Evolutionary conservation across 495 filamentous ascomycete genomes (phyloP).

Genomic region (Emericellopsis terricola): DNA sequence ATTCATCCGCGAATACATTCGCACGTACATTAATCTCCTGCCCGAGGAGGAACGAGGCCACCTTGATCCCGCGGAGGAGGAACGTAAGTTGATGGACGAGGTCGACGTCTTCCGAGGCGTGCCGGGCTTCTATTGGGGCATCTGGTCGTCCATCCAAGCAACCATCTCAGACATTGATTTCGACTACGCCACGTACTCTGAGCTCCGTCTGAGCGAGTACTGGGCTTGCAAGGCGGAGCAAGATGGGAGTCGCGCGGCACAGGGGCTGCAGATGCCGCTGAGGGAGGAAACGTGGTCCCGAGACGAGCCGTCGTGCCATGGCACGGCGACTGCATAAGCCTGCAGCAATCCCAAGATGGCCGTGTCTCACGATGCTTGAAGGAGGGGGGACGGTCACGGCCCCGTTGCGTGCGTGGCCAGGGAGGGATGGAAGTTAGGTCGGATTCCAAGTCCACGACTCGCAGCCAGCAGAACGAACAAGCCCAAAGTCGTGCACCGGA

Average conservation of each 20-base stretch:
- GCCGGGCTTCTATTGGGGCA: conserved; percentile 79
- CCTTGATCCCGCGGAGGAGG: conserved; percentile 42
- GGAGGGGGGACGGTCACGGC: neutral
- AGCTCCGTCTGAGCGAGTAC: conserved; percentile 78
- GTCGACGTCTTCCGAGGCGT: conserved; percentile 79
- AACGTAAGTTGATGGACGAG: conserved; percentile 43
- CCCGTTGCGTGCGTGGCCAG: neutral
- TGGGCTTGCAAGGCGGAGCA: conserved; percentile 77
- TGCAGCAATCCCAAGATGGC: no score
- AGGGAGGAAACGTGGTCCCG: conserved; percentile 77
- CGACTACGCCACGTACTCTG: conserved; percentile 86
- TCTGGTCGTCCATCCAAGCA: conserved; percentile 94
- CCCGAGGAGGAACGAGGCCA: conserved; percentile 18
- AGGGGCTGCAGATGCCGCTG: conserved; percentile 44
- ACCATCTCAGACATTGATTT: conserved; percentile 94
- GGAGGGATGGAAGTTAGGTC: no score
- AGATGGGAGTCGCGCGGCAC: conserved; percentile 36
- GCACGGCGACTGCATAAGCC: neutral
- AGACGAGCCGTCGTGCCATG: no score
- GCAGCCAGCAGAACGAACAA: no score
- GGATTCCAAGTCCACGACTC: no score
- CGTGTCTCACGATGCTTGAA: no score
- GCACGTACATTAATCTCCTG: conserved; percentile 32
- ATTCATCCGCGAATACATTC: conserved; percentile 72
- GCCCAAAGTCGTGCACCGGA: no score